phyloP scores from a whole-genome alignment of 176 grass and related monocot species.

The Oryza glumipatula region DNA sequence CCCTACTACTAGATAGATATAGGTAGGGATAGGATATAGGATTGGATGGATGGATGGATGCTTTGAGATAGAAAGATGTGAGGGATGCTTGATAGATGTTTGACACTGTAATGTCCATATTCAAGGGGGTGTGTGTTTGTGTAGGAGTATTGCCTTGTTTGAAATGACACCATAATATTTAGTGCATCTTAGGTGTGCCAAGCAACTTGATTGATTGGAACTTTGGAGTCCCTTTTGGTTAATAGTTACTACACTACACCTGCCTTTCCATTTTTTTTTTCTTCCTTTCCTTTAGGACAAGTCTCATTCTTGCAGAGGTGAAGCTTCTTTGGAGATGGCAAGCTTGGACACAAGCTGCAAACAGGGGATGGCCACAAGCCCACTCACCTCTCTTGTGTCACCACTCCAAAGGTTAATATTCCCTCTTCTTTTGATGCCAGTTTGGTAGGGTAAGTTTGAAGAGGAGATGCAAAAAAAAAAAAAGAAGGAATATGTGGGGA shows the following conservation, averaged over 20 bases:
- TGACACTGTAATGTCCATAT: conserved; percentile 43
- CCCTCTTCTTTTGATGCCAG: conserved; percentile 88
- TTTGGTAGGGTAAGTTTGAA: conserved; percentile 52
- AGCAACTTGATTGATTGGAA: conserved; percentile 41
- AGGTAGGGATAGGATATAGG: conserved; percentile 44
- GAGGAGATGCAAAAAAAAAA: conserved; percentile 16
- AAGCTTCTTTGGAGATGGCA: conserved; percentile 78
- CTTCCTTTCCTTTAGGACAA: conserved; percentile 14
- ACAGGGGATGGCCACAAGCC: conserved; percentile 50
- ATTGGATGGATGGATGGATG: conserved; percentile 44
- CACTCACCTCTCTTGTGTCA: conserved; percentile 52
- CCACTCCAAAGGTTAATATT: conserved; percentile 85
- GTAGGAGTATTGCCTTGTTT: conserved; percentile 32
- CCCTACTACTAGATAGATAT: conserved; percentile 12
- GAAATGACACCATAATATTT: conserved; percentile 60
- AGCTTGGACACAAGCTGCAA: conserved; percentile 62
- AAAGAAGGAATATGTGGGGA: background rate
- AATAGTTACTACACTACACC: conserved; percentile 8
- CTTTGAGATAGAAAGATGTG: conserved; percentile 60
- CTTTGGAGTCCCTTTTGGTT: conserved; percentile 47
- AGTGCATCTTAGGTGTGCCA: conserved; percentile 34
- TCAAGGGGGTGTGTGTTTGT: conserved; percentile 12
- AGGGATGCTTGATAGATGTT: conserved; percentile 58
- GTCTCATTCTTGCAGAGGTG: conserved; percentile 54
- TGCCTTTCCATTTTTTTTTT: background rate